A percentile compares a stretch with the other conserved stretches of the same genome.
Conservation (phyloP, 1,284 basidiomycete species). For the Sphaerobolus stellatus region DNA sequence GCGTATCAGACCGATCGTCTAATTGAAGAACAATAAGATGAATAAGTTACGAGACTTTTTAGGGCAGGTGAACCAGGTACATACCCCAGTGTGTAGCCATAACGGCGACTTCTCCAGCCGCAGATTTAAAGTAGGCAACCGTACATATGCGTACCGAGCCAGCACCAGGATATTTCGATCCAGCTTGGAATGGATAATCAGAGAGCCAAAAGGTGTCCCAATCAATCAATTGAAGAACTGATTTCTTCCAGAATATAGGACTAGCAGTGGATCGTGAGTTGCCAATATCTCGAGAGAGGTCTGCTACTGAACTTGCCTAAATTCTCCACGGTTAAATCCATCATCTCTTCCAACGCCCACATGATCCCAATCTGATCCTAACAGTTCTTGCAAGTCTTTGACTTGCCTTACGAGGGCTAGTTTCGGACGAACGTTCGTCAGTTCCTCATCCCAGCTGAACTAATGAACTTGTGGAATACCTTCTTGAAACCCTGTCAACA, state of each 20-base stretch:
- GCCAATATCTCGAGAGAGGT: neutral
- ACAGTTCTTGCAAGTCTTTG: conserved; percentile 53
- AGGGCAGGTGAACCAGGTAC: neutral
- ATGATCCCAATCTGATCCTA: conserved; percentile 49
- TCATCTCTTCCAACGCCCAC: conserved; percentile 66
- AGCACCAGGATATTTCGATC: conserved; percentile 53
- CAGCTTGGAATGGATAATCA: conserved; percentile 48
- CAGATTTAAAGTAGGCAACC: conserved; percentile 36
- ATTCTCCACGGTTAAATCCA: conserved; percentile 56
- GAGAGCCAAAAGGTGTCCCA: conserved; percentile 59
- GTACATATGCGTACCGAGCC: conserved; percentile 54
- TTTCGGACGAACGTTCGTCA: neutral
- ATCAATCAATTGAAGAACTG: conserved; percentile 37
- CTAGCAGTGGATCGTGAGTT: conserved; percentile 23
- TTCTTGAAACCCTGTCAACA: conserved; percentile 57
- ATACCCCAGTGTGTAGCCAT: conserved; percentile 12
- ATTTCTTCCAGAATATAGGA: conserved; percentile 64
- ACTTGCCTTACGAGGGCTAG: conserved; percentile 55
- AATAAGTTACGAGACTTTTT: neutral
- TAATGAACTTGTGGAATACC: neutral
- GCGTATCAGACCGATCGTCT: conserved; percentile 54
- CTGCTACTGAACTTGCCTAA: conserved; percentile 21
- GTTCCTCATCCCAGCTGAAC: neutral
- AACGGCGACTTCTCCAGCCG: conserved; percentile 5
- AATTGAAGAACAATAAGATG: conserved; percentile 33